Base-by-base conservation (phyloP, 371 early-diverging fungal genomes). In the Apophysomyces trapeziformis region DNA sequence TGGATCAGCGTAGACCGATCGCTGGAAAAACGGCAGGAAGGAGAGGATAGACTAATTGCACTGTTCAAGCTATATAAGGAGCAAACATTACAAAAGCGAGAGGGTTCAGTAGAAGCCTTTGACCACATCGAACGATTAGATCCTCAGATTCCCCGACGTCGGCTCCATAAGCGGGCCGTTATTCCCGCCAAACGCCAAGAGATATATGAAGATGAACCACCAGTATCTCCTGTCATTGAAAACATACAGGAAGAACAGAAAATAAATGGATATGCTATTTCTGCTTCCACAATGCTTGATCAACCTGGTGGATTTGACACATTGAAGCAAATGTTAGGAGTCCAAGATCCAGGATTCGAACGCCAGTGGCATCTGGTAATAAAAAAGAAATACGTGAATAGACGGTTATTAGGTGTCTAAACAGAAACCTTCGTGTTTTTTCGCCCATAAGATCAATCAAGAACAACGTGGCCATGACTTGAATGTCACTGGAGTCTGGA, bases 401-500 rank as follows among this genome's bases (percentile, higher is more conserved):
- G 26, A 38, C 32, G 32, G 32, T 26, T 2, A 26, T 18, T 16
- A 7, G 35, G 26, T 57, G 18, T 44, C 5, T 56, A 13, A 50
- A 26, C 26, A 6, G 16, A 61, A 37, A 14, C 16, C 11, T 18
- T 43, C 41, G 26, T 44, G n/a, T 26, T 35, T 32, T 32, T 38
- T 26, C 21, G 12, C 46, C n/a, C 38, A 26, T n/a, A 56, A 93
- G 95, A 68, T 89, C 57, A 97, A 98, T 76, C 80, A 75, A 7
- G 64, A 76, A 1, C 79, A 89, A 58, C 61, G 56, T 0, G 92
- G 92, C 5, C 83, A 92, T 76, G 98, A 99, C 75, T 78, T 97
- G 59, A 99, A 99, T 77, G 87, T 98, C 13, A 92, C 96, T 12
- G 92, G 88, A 35, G 93, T 96, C 11, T 99, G 99, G 99, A 77